Percentiles rank a stretch among this genome's conserved stretches.
Evolutionary conservation across 208 protist genomes (phyloP).

Genomic region (Acanthamoeba triangularis): DNA sequence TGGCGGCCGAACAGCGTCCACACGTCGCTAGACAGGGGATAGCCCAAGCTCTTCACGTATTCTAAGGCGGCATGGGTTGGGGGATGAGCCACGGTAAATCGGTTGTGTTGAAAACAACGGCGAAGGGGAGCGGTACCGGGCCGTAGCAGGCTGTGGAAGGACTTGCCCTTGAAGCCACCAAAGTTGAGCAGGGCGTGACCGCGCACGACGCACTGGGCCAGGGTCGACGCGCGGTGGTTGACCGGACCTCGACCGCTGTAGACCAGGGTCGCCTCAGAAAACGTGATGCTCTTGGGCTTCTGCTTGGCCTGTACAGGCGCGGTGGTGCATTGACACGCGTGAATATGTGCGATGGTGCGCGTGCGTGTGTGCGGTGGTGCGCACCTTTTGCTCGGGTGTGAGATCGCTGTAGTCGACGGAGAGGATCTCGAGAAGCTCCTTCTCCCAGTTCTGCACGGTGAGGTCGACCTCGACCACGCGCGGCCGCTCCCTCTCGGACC

Average conservation of each 20-base stretch:
- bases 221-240: constrained; percentile 29
- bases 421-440: constrained; percentile 26
- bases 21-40: constrained; percentile 35
- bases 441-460: constrained; percentile 39
- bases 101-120: neutral
- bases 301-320: neutral
- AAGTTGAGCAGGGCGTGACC: constrained; percentile 39
- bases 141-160: constrained; percentile 21
- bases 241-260: constrained; percentile 15
- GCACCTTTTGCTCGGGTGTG: neutral
- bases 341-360: neutral
- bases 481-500: neutral
- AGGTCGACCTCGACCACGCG: constrained; percentile 34
- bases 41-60: neutral
- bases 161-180: constrained; percentile 41
- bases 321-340: too few species aligned
- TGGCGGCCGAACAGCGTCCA: constrained; percentile 57
- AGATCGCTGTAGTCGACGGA: neutral
- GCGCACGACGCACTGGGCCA: neutral
- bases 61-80: neutral
- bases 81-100: neutral
- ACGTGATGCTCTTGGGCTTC: neutral
- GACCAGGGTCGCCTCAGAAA: constrained; percentile 21
- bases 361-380: neutral
- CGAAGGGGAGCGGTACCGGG: neutral